Percentiles rank a stretch among this genome's conserved stretches.
Evolutionary conservation across 495 filamentous ascomycete genomes (phyloP).

Genomic region (Talaromyces trachyspermus): DNA sequence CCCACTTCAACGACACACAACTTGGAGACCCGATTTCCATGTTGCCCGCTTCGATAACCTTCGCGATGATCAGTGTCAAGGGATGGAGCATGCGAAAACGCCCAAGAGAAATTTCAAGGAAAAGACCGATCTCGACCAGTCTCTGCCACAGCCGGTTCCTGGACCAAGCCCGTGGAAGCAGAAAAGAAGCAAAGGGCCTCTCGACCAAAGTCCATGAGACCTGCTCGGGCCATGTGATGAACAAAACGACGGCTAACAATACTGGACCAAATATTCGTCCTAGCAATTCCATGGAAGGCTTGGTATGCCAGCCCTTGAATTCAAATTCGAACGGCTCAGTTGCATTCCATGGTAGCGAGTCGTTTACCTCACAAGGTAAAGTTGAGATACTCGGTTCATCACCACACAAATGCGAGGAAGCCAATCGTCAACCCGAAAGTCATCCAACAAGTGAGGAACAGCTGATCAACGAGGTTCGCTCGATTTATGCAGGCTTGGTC

Average conservation of each 20-base stretch:
- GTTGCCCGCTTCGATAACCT: background rate
- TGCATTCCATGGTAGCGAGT: too few species aligned
- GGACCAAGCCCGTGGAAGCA: background rate
- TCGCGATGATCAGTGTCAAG: background rate
- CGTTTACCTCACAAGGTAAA: too few species aligned
- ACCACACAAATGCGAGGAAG: too few species aligned
- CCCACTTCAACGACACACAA: background rate
- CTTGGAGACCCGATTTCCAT: background rate
- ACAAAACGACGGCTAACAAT: background rate
- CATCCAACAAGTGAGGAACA: slow-evolving; percentile 64
- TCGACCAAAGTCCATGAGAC: background rate
- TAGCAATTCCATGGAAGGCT: too few species aligned
- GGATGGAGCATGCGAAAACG: background rate
- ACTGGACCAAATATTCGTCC: too few species aligned
- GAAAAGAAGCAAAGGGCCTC: background rate
- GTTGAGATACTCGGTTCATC: too few species aligned
- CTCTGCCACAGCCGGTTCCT: background rate
- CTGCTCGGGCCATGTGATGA: background rate
- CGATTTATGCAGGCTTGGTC: slow-evolving; percentile 68
- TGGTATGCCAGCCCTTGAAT: too few species aligned
- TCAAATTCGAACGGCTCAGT: too few species aligned
- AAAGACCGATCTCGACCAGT: background rate
- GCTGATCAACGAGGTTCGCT: slow-evolving; percentile 51
- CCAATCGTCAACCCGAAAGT: slow-evolving; percentile 48
- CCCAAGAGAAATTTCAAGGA: background rate